Evolutionary conservation across 1,139 yeast genomes (phyloP), one percentile per base, ranked within the genome.

Genomic region (Diutina siamensis): DNA sequence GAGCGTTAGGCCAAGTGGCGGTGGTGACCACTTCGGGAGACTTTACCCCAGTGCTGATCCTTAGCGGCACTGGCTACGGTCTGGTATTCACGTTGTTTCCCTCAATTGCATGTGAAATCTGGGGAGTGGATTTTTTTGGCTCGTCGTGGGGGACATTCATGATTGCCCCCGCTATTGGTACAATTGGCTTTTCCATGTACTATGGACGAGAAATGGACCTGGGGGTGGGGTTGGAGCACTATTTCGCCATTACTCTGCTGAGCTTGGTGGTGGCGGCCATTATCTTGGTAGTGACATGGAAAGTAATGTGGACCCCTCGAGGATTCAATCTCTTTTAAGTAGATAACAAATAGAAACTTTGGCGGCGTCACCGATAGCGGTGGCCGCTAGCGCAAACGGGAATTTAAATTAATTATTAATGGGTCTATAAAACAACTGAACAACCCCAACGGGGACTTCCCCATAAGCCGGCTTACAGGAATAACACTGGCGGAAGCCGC

Each of bases 71-170:
- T 20, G 68, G 80, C 4, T 88, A 89, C 55, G 98, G 97, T 18
- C 84, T 92, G 0, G 59, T 85, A 2, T 92, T 88, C 64, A 87
- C 97, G 0, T 65, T 85, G 7, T 83, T 78, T 53, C 97, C 98
- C 5, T 83, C 95, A 0, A 67, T 88, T 8, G 80, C 85, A 2
- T 82, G 95, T 1, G 70, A 80, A 3, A 75, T 84, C 1, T 92
- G 97, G 96, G 97, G 97, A 0, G 76, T 85, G 34, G 89, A 84
- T 47, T 75, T 86, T 45, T 79, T 92, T 59, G 97, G 97, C 0
- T 83, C 95, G 2, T 83, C 94, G 1, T 92, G 96, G 89, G 97
- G 97, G 2, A 69, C 85, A 28, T 84, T 87, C 57, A 80, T 89
- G 77, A 71, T 86, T 32, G 95, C 95, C 0, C 97, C 97, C 0